Percentiles rank a stretch among this genome's conserved stretches.
Evolutionary conservation across 352 stramenopile species (phyloP).

Genomic region (Globisporangium alternatum): DNA sequence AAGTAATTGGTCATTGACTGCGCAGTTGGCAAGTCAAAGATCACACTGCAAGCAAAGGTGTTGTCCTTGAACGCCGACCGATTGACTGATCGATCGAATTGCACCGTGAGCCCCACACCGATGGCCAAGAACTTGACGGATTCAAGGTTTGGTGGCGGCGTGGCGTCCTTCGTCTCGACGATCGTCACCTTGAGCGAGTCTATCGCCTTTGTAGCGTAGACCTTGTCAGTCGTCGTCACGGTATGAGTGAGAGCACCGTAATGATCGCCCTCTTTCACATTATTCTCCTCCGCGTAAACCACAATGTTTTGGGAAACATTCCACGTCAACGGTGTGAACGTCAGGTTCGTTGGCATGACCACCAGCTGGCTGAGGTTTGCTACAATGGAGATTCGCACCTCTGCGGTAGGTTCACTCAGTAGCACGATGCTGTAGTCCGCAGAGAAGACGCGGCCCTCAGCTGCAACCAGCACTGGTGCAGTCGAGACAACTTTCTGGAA

Average conservation of each 20-base stretch:
- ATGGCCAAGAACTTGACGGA: constrained; percentile 54
- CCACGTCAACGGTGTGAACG: constrained; percentile 45
- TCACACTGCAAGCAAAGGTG: constrained; percentile 41
- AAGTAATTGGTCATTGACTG: constrained; percentile 34
- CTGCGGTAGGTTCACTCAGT: constrained; percentile 35
- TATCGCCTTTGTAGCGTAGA: constrained; percentile 33
- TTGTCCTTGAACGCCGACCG: constrained; percentile 25
- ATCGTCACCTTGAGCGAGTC: constrained; percentile 39
- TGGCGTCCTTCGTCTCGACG: constrained; percentile 58
- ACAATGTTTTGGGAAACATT: constrained; percentile 40
- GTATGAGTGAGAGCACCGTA: constrained; percentile 27
- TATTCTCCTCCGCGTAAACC: constrained; percentile 49
- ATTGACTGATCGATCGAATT: constrained; percentile 50
- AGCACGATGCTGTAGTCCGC: constrained; percentile 52
- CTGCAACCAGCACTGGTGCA: constrained; percentile 38
- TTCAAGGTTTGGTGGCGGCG: constrained; percentile 48
- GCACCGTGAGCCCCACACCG: constrained; percentile 35
- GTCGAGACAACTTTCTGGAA: constrained; percentile 41
- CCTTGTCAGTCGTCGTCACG: constrained; percentile 25
- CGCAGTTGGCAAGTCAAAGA: constrained; percentile 47
- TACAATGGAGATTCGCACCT: constrained; percentile 31
- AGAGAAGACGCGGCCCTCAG: constrained; percentile 41
- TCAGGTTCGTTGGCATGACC: constrained; percentile 29
- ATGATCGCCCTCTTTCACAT: constrained; percentile 40
- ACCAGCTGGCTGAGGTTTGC: constrained; percentile 39